Evolutionary conservation across 129 eudicot genomes (phyloP), one percentile per base, ranked within the genome.

Genomic region (Centaurea solstitialis): DNA sequence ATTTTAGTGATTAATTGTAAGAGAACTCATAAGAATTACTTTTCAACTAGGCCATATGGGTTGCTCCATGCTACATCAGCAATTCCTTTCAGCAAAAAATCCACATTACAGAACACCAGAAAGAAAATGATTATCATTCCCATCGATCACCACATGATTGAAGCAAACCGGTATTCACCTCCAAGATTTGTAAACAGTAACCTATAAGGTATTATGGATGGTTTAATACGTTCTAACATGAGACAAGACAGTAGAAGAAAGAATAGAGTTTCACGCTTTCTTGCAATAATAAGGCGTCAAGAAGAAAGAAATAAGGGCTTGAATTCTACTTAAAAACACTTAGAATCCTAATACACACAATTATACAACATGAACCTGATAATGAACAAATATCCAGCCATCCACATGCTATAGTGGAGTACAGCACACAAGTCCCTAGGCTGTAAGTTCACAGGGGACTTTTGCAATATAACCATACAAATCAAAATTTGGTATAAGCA

Each of bases 151-250:
- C n/a, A n/a, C n/a, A n/a, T n/a, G n/a, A 95, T 91, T 22, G 99
- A 95, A 75, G 99, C 99, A 89, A 95, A 95, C 41, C 99, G 92
- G 4, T 98, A 94, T 82, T 95, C 99, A 68, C 99, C 99, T 68
- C 99, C 99, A 95, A 81, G n/a, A n/a, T n/a, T n/a, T n/a, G n/a
- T n/a, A n/a, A n/a, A n/a, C n/a, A n/a, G n/a, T n/a, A n/a, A n/a
- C 89, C 99, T 95, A 84, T n/a, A 74, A 78, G 47, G 41, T 69
- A 53, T 53, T 17, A 17, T 53, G 64, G 64, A 53, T 53, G n/a
- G 64, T 17, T 53, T 53, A 53, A 17, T 53, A 53, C 17, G 64
- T 53, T 53, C 64, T 15, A 20, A 68, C 23, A 74, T 11, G 38
- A 83, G 13, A 38, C 80, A 76, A 23, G 10, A 62, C 45, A 37